Conservation (phyloP, 495 filamentous ascomycete genomes). For the Lentithecium fluviatile region DNA sequence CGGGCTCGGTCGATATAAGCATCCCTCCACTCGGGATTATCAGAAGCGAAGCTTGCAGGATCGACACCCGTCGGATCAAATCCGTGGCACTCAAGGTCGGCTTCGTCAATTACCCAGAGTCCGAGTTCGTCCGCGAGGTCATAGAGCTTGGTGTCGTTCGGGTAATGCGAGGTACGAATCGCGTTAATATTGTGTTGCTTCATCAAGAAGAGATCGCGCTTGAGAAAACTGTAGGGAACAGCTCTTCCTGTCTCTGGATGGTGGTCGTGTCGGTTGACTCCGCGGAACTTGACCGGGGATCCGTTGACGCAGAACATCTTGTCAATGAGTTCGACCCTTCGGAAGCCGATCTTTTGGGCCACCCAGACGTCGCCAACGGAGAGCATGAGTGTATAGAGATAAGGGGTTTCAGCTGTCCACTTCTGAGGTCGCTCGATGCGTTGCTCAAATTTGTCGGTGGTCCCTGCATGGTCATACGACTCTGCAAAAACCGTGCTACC, state of each 20-base stretch:
- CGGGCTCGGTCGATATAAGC: conserved; percentile 65
- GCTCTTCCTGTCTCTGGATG: conserved; percentile 34
- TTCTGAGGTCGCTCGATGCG: conserved; percentile 51
- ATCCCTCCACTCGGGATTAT: conserved; percentile 62
- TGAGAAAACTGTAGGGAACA: conserved; percentile 33
- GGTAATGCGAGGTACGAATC: conserved; percentile 36
- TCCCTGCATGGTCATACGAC: neutral
- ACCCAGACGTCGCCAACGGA: conserved; percentile 23
- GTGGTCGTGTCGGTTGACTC: conserved; percentile 39
- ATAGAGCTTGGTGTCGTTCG: conserved; percentile 42
- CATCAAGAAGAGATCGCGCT: conserved; percentile 34
- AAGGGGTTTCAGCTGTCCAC: conserved; percentile 68
- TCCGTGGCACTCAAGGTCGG: conserved; percentile 69
- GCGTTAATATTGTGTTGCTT: conserved; percentile 40
- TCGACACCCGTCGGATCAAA: conserved; percentile 52
- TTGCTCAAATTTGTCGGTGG: conserved; percentile 40
- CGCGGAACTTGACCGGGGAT: conserved; percentile 31
- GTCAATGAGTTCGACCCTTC: conserved; percentile 35
- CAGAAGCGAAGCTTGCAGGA: conserved; percentile 58
- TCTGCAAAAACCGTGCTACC: neutral
- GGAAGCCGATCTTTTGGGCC: conserved; percentile 33
- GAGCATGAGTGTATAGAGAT: conserved; percentile 52
- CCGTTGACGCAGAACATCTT: conserved; percentile 36
- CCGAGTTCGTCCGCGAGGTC: conserved; percentile 68
- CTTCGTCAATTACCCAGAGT: conserved; percentile 69